Conservation (phyloP, 2,329 filamentous ascomycete species). For the Gyromitra esculenta region DNA sequence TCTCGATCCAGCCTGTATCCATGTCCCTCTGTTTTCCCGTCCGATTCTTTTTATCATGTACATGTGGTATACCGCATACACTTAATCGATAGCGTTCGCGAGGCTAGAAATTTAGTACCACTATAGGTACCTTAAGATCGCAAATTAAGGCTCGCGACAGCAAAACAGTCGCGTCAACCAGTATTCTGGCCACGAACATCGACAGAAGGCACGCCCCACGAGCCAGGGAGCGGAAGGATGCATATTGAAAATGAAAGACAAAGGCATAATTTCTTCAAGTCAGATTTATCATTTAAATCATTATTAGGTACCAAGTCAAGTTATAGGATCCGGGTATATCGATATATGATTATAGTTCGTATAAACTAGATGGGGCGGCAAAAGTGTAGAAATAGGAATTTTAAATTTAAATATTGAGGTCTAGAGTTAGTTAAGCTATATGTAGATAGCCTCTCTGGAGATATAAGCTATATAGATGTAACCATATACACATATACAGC, state of each 20-base stretch:
- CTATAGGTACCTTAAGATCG: conserved; percentile 5
- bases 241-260: not conserved
- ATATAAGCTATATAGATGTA: too few species aligned
- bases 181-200: not conserved
- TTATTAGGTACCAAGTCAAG: not conserved
- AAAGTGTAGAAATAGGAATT: not conserved
- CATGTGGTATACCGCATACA: conserved; percentile 6
- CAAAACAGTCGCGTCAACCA: conserved; percentile 2
- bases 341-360: not conserved
- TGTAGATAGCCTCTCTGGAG: not conserved
- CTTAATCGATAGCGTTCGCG: not conserved
- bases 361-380: not conserved
- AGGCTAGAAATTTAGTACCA: too few species aligned
- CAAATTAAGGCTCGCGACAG: conserved; percentile 17
- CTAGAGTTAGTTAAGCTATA: not conserved
- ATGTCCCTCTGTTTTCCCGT: not conserved
- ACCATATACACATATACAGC: too few species aligned
- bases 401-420: not conserved
- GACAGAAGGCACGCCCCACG: not conserved
- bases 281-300: not conserved
- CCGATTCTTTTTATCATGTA: not conserved
- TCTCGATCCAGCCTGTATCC: conserved; percentile 14
- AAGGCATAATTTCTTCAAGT: not conserved
- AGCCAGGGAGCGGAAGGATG: not conserved
- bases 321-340: not conserved